phyloP scores from a whole-genome alignment of 192 early-diverging fungal species.

The Backusella macrospora region DNA sequence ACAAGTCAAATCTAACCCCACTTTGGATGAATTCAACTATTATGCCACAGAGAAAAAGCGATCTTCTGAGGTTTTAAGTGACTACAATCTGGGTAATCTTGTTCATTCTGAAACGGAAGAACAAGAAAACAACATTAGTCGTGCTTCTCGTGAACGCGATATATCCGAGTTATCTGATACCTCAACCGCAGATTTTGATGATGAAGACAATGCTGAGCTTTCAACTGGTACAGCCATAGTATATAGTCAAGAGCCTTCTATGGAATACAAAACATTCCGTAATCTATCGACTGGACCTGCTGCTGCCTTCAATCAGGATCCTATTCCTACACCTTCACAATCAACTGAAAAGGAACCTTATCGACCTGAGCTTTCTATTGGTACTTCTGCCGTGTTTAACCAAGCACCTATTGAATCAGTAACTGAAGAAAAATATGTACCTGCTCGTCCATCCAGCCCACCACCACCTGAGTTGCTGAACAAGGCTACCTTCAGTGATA shows the following conservation, averaged over 20 bases:
- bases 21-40: neutral
- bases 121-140: neutral
- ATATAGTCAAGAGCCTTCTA: neutral
- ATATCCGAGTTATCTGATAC: neutral
- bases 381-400: neutral
- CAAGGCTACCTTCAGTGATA: neutral
- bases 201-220: neutral
- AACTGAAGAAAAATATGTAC: neutral
- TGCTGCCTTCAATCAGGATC: neutral
- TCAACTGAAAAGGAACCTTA: neutral
- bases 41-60: neutral
- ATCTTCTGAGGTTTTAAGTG: neutral
- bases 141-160: neutral
- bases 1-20: neutral
- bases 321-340: neutral
- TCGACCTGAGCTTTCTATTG: neutral
- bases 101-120: neutral
- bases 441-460: slow-evolving; percentile 6
- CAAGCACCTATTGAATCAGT: neutral
- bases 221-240: neutral
- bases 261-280: neutral
- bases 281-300: neutral
- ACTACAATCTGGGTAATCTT: neutral
- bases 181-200: neutral
- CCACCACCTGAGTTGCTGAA: slow-evolving; percentile 4